Evolutionary conservation across 2,329 filamentous ascomycete genomes (phyloP).

Genomic region (Byssoonygena ceratinophila): DNA sequence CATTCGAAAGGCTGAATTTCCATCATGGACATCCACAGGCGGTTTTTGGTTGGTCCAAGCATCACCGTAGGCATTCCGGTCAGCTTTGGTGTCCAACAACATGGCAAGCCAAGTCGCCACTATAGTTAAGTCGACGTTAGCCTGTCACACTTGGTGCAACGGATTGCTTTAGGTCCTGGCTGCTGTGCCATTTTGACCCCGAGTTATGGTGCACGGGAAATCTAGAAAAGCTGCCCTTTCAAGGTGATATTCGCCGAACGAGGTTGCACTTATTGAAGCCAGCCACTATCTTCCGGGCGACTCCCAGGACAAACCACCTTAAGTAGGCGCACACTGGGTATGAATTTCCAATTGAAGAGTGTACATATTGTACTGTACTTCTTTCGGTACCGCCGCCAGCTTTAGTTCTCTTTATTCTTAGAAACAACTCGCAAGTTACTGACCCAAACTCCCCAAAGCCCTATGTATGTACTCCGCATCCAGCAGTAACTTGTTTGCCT

Average conservation of each 20-base stretch:
- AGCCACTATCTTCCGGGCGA: not conserved
- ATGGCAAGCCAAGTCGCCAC: not conserved
- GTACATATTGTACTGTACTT: no score
- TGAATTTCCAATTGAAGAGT: no score
- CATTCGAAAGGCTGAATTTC: not conserved
- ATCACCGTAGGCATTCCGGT: not conserved
- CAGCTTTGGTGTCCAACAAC: not conserved
- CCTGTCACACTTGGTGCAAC: slow-evolving; percentile 5
- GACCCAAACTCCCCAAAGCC: no score
- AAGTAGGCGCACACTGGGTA: no score
- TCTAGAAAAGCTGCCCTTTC: not conserved
- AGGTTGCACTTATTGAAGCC: slow-evolving; percentile 3
- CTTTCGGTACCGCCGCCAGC: no score
- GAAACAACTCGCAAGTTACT: no score
- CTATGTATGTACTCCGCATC: no score
- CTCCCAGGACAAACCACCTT: not conserved
- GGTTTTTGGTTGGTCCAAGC: slow-evolving; percentile 5
- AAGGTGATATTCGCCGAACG: slow-evolving; percentile 9
- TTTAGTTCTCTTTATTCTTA: no score
- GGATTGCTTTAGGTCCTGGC: not conserved
- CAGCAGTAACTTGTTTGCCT: no score
- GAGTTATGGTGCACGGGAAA: not conserved
- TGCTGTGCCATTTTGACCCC: not conserved
- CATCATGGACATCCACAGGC: not conserved
- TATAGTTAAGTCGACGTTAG: not conserved